Conservation (phyloP, 2,329 filamentous ascomycete genomes). For the Harringtonia aguacate region DNA sequence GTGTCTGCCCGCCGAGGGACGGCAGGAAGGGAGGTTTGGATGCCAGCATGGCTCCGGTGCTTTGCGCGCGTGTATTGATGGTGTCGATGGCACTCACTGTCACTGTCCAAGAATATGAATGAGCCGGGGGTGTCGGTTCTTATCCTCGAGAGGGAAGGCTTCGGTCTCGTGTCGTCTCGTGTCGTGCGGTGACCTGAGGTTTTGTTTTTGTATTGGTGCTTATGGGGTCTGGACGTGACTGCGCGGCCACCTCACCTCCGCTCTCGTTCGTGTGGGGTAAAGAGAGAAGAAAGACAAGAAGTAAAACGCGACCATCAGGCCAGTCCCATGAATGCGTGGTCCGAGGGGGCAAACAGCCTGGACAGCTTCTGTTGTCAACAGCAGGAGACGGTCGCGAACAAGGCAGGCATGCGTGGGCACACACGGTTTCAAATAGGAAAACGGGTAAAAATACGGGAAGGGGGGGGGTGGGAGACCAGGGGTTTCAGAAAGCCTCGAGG, state of each 20-base stretch:
- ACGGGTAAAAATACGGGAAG: neutral
- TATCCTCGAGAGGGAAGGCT: too few relatives aligned
- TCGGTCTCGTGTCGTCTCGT: too few relatives aligned
- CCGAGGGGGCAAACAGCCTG: slow-evolving; percentile 4
- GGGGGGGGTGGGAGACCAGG: neutral
- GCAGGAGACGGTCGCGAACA: neutral
- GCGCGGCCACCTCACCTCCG: neutral
- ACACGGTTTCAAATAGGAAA: slow-evolving; percentile 13
- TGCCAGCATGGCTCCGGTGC: slow-evolving; percentile 58
- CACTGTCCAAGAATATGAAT: too few relatives aligned
- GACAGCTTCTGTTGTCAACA: slow-evolving; percentile 1
- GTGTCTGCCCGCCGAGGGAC: slow-evolving; percentile 35
- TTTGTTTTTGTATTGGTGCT: too few relatives aligned
- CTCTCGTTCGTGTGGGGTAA: neutral
- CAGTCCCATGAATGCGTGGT: slow-evolving; percentile 5
- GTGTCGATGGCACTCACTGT: too few relatives aligned
- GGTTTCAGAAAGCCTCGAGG: neutral
- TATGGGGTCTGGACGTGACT: neutral
- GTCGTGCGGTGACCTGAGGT: too few relatives aligned
- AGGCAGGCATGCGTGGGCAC: slow-evolving; percentile 7
- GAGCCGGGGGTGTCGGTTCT: too few relatives aligned
- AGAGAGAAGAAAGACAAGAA: neutral
- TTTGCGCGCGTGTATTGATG: slow-evolving; percentile 5
- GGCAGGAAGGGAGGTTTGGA: slow-evolving; percentile 61
- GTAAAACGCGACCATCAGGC: slow-evolving; percentile 7